Conservation (phyloP, 768 basidiomycete genomes). For the Scleroderma bovista region DNA sequence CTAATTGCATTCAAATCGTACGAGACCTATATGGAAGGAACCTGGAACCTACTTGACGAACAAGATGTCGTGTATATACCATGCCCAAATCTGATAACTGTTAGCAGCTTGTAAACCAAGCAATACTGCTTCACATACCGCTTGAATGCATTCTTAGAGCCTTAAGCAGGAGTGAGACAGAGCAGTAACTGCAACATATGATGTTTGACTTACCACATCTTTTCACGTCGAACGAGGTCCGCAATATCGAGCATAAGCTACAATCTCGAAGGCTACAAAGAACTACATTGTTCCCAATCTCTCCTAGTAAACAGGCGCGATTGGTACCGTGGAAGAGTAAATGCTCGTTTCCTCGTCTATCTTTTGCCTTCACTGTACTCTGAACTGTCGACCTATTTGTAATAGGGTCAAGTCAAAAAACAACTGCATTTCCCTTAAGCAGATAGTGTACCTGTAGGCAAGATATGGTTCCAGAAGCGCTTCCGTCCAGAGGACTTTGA, state of each 20-base stretch:
- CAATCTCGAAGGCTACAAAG: slow-evolving; percentile 49
- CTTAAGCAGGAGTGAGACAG: slow-evolving; percentile 25
- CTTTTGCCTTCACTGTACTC: slow-evolving; percentile 17
- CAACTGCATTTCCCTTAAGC: slow-evolving; percentile 9
- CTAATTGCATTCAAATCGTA: slow-evolving; percentile 28
- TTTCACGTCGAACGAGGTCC: slow-evolving; percentile 53
- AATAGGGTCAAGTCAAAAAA: slow-evolving; percentile 6
- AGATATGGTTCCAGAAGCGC: slow-evolving; percentile 40
- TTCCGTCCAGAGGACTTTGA: slow-evolving; percentile 46
- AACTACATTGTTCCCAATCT: slow-evolving; percentile 40
- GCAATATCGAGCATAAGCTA: slow-evolving; percentile 50
- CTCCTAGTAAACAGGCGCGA: slow-evolving; percentile 52
- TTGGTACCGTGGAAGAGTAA: slow-evolving; percentile 67
- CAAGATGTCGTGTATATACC: slow-evolving; percentile 65
- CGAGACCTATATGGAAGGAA: neutral
- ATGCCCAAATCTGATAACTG: slow-evolving; percentile 49
- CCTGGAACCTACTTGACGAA: slow-evolving; percentile 50
- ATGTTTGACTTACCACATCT: slow-evolving; percentile 45
- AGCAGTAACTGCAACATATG: neutral
- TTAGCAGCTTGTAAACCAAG: neutral
- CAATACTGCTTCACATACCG: slow-evolving; percentile 24
- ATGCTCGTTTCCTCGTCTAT: slow-evolving; percentile 44
- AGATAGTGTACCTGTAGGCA: slow-evolving; percentile 38
- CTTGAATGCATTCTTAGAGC: slow-evolving; percentile 52
- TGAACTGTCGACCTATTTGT: slow-evolving; percentile 22